Conservation (phyloP, 2,329 filamentous ascomycete species). For the Colletotrichum falcatum region DNA sequence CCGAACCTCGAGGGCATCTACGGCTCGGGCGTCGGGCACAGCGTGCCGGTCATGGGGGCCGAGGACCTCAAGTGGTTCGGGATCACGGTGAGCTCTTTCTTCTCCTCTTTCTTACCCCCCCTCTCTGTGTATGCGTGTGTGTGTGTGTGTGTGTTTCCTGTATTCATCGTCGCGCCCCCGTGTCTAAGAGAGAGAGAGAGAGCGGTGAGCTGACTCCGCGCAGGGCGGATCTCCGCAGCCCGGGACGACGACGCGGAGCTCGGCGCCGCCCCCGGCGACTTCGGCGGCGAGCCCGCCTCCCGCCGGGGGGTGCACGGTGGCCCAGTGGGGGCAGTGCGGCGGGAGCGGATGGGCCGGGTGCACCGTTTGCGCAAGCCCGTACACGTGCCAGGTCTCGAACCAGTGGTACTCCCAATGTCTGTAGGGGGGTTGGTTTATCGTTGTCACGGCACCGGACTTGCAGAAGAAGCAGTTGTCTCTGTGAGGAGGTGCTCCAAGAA, state of each 20-base stretch:
- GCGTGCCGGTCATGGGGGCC: constrained; percentile 48
- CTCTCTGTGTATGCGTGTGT: too few species aligned
- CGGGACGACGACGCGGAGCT: constrained; percentile 34
- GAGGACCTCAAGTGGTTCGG: constrained; percentile 46
- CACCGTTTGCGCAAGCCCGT: constrained; percentile 35
- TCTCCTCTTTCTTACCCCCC: accelerated
- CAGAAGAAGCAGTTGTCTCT: too few species aligned
- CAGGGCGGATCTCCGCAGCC: constrained; percentile 22
- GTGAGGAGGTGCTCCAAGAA: too few species aligned
- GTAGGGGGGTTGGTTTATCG: neutral
- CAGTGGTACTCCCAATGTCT: constrained; percentile 42
- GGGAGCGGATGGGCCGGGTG: constrained; percentile 41
- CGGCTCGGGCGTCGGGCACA: constrained; percentile 49
- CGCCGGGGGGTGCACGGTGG: constrained; percentile 27
- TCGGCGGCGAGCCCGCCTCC: constrained; percentile 34
- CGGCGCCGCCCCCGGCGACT: constrained; percentile 33
- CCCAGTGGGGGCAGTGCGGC: constrained; percentile 42
- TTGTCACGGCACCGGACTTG: too few species aligned
- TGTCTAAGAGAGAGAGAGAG: too few species aligned
- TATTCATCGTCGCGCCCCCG: neutral
- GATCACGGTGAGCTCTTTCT: constrained; percentile 12
- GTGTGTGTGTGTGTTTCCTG: neutral
- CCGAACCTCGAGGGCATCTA: constrained; percentile 50
- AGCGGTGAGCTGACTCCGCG: neutral
- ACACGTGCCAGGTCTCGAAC: constrained; percentile 37